phyloP scores from a whole-genome alignment of 208 protist genomes.

The Balamuthia mandrillaris region DNA sequence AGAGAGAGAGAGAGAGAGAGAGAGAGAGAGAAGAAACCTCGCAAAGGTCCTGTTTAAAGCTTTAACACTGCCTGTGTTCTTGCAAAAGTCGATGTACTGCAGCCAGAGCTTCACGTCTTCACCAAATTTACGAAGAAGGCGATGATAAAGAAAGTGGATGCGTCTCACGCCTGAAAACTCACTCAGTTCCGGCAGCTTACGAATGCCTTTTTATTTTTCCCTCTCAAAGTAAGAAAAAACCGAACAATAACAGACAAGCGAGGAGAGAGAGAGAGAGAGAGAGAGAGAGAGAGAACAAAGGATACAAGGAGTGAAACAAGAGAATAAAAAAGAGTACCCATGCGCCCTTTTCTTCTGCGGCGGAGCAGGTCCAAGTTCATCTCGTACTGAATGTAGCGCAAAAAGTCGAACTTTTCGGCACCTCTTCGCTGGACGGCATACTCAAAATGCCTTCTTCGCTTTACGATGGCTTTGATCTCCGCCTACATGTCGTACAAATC shows the following conservation, averaged over 20 bases:
- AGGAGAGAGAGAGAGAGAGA: background rate
- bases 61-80: background rate
- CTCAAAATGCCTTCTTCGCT: background rate
- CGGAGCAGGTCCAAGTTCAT: background rate
- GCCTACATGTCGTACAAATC: no score
- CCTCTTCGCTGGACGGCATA: background rate
- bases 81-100: constrained; percentile 25
- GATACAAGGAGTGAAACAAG: background rate
- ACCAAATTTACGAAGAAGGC: background rate
- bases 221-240: background rate
- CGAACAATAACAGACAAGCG: background rate
- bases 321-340: no score
- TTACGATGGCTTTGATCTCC: constrained; percentile 26
- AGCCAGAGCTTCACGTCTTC: background rate
- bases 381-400: constrained; percentile 34
- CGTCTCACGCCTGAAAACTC: background rate
- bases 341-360: background rate
- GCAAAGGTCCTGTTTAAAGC: background rate
- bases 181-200: background rate
- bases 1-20: background rate
- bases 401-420: background rate
- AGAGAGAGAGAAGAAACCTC: background rate
- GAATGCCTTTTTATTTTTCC: background rate
- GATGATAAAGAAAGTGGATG: background rate
- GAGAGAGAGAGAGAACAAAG: background rate